A percentile compares a stretch with the other conserved stretches of the same genome.
These are phyloP conservation scores for Proliferodiscus dingleyae DNA, from an alignment of 2,329 filamentous ascomycete genomes.

Conservation along the genomic window DNA sequence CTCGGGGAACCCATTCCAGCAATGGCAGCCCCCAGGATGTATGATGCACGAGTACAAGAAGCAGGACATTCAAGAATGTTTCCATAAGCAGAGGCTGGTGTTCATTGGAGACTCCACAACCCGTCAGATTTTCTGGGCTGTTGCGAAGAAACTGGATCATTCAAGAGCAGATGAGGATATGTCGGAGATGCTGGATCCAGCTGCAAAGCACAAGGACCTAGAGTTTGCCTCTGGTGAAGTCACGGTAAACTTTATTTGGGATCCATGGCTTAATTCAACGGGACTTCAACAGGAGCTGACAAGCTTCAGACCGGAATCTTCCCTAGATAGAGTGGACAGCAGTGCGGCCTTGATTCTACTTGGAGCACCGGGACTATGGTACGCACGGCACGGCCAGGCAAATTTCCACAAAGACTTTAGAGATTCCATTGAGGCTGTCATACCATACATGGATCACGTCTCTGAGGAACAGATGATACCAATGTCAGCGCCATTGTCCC, in stretches of 20 bases:
- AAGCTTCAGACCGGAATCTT: conserved; percentile 30
- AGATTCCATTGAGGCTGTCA: conserved; percentile 41
- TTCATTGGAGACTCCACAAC: conserved; percentile 58
- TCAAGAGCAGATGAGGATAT: conserved; percentile 34
- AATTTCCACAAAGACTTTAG: conserved; percentile 42
- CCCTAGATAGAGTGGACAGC: conserved; percentile 21
- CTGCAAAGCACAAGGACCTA: conserved; percentile 41
- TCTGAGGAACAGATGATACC: conserved; percentile 20
- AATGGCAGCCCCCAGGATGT: conserved; percentile 58
- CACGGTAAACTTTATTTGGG: conserved; percentile 54
- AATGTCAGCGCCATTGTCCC: conserved; percentile 21
- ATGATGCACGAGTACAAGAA: conserved; percentile 51
- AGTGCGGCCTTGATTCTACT: conserved; percentile 45
- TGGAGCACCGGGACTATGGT: conserved; percentile 51
- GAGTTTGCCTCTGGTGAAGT: conserved; percentile 41
- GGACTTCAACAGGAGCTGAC: conserved; percentile 38
- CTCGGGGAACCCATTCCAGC: conserved; percentile 33
- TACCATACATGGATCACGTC: conserved; percentile 33
- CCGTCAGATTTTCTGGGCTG: conserved; percentile 57
- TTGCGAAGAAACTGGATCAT: conserved; percentile 43
- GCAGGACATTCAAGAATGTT: conserved; percentile 48
- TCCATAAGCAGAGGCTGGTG: conserved; percentile 46
- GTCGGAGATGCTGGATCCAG: conserved; percentile 30
- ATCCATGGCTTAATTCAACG: conserved; percentile 55
- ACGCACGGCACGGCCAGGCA: conserved; percentile 46